Evolutionary conservation across 2,329 filamentous ascomycete species (phyloP).

Genomic region (Claviceps sp.): DNA sequence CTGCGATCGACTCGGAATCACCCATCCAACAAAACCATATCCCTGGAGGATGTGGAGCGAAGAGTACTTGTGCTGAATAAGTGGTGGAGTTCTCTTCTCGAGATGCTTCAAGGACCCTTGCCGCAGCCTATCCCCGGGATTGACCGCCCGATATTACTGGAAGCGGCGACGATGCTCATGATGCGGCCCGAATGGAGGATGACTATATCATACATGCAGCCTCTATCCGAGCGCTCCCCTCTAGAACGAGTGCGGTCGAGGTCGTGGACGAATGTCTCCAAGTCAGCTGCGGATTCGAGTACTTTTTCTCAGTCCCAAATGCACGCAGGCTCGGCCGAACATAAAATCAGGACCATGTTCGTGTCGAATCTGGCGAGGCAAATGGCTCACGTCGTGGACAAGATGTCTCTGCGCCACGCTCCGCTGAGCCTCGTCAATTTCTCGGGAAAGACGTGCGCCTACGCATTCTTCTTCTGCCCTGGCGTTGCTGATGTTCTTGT

Average conservation of each 20-base stretch:
- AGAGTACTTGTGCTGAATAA: constrained; percentile 70
- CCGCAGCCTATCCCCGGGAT: constrained; percentile 64
- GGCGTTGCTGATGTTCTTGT: constrained; percentile 74
- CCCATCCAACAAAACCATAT: constrained; percentile 47
- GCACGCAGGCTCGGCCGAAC: constrained; percentile 56
- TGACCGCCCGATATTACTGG: constrained; percentile 70
- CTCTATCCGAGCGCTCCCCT: constrained; percentile 42
- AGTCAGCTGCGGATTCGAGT: constrained; percentile 41
- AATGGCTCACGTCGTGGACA: constrained; percentile 77
- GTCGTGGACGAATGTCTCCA: constrained; percentile 36
- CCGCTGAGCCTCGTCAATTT: constrained; percentile 62
- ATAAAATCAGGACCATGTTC: constrained; percentile 82
- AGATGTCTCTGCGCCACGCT: constrained; percentile 65
- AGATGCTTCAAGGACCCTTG: constrained; percentile 59
- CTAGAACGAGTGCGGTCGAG: constrained; percentile 30
- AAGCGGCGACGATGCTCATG: constrained; percentile 72
- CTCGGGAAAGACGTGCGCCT: constrained; percentile 80
- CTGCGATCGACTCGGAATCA: constrained; percentile 56
- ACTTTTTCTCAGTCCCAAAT: constrained; percentile 49
- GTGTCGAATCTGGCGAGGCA: constrained; percentile 69
- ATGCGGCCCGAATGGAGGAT: constrained; percentile 77
- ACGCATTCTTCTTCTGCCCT: constrained; percentile 86
- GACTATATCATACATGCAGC: constrained; percentile 52
- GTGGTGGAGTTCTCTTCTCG: constrained; percentile 78
- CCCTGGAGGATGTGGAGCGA: constrained; percentile 72